Evolutionary conservation across 805 yeast genomes (phyloP).

Genomic region (Maudiozyma saulgeensis): DNA sequence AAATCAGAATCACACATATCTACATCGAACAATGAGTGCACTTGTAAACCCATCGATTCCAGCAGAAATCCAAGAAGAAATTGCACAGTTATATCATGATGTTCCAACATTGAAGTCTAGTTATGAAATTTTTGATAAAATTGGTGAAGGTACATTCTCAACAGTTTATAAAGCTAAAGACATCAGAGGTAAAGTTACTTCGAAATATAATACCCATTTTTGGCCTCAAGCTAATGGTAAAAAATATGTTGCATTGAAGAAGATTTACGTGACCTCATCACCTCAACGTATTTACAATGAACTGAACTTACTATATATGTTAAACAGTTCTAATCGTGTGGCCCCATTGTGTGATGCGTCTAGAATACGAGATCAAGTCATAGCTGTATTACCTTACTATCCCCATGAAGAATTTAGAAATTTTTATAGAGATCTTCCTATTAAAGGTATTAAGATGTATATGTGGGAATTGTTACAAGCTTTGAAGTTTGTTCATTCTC

Average conservation of each 20-base stretch:
- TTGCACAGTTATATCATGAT: conserved; percentile 42
- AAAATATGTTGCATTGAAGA: conserved; percentile 70
- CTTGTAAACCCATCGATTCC: conserved; percentile 26
- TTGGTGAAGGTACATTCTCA: conserved; percentile 82
- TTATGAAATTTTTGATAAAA: conserved; percentile 37
- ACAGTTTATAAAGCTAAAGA: conserved; percentile 55
- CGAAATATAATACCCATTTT: conserved; percentile 21
- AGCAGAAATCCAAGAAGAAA: conserved; percentile 46
- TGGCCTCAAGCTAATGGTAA: conserved; percentile 32
- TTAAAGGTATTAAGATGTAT: conserved; percentile 72
- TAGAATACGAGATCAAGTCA: conserved; percentile 81
- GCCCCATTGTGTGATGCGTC: conserved; percentile 87
- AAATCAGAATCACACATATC: no score
- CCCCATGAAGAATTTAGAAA: conserved; percentile 85
- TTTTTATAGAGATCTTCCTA: conserved; percentile 70
- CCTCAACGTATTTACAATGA: conserved; percentile 88
- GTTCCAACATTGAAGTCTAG: conserved; percentile 40
- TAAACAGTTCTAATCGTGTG: conserved; percentile 61
- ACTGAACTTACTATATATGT: conserved; percentile 59
- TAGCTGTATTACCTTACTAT: conserved; percentile 86
- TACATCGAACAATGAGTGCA: neutral
- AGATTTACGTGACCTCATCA: conserved; percentile 90
- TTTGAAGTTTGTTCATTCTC: conserved; percentile 53
- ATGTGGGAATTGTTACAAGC: conserved; percentile 72
- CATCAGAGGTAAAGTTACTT: conserved; percentile 27